Percentiles rank a stretch among this genome's conserved stretches.
phyloP scores from a whole-genome alignment of 495 filamentous ascomycete genomes.

The Annulohypoxylon moriforme region DNA sequence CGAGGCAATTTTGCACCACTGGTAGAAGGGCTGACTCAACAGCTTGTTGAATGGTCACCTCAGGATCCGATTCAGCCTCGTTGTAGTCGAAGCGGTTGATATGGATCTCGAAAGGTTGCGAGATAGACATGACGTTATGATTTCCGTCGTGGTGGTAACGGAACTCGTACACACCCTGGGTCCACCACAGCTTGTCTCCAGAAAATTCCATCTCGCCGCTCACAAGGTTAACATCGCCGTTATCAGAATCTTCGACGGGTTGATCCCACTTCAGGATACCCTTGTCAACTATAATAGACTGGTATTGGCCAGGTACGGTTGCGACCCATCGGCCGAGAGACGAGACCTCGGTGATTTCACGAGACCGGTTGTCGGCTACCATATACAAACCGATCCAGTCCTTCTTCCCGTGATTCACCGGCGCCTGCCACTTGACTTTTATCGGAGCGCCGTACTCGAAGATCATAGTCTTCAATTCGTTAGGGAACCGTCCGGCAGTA shows the following conservation, averaged over 20 bases:
- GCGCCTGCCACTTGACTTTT: constrained; percentile 91
- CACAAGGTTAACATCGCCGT: constrained; percentile 62
- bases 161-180: constrained; percentile 93
- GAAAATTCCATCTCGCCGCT: constrained; percentile 86
- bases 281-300: constrained; percentile 77
- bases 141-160: constrained; percentile 95
- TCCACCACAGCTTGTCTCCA: constrained; percentile 98
- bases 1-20: constrained; percentile 89
- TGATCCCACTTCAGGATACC: constrained; percentile 80
- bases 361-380: constrained; percentile 89
- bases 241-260: constrained; percentile 61
- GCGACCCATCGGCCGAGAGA: constrained; percentile 93
- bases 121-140: constrained; percentile 96
- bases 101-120: constrained; percentile 89
- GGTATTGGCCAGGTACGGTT: constrained; percentile 78
- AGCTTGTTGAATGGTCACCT: constrained; percentile 51
- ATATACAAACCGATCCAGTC: constrained; percentile 98
- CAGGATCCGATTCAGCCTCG: constrained; percentile 58
- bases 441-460: constrained; percentile 94
- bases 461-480: constrained; percentile 73
- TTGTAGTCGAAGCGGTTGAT: constrained; percentile 81
- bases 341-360: constrained; percentile 82
- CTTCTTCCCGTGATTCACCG: constrained; percentile 87
- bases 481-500: constrained; percentile 56
- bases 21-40: constrained; percentile 83